Evolutionary conservation across 2,329 filamentous ascomycete species (phyloP), one percentile per base, ranked within the genome.

Genomic region (Fusarium neocosmosporiellum): DNA sequence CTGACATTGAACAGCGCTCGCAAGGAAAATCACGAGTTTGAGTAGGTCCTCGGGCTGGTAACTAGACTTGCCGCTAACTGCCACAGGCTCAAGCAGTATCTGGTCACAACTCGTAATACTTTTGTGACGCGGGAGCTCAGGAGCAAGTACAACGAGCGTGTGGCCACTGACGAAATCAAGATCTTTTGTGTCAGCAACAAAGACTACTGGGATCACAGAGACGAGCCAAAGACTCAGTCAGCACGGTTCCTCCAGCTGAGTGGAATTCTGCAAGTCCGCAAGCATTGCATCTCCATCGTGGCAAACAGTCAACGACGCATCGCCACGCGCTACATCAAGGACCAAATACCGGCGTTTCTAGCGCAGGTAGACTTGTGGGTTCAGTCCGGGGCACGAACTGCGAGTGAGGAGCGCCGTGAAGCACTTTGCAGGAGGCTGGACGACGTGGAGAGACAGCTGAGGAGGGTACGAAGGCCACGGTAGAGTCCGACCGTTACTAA

Each of bases 151-250:
- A 31, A 59, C 8, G 53, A 69, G 16, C 65, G 74, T 10, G 66
- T 81, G 1, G 69, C 74, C 1, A 74, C 54, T 8, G 72, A 69
- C 27, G 43, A 67, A 2, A 67, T 84, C 33, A 74, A 72, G 4
- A 80, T 85, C 7, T 86, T 86, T 66, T 87, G 85, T 58, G 81
- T 84, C 11, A 85, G 85, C 73, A 87, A 87, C 68, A 77, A 59
- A 1, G 66, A 81, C 4, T 87, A 87, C 73, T 83, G 82, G 83
- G 69, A 81, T 0, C 39, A 83, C 27, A 80, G 85, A 4, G 27
- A 76, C 1, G 41, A 64, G 4, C 70, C 79, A 2, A 70, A 41
- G 50, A 18, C 63, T 1, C 18, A 27, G 0, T 48, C 77, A 48
- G 18, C 66, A 72, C 80, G 79, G 0, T 76, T 76, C n/a, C 80